Conservation (phyloP, 108 stramenopile species). For the Epithemia pelagica region DNA sequence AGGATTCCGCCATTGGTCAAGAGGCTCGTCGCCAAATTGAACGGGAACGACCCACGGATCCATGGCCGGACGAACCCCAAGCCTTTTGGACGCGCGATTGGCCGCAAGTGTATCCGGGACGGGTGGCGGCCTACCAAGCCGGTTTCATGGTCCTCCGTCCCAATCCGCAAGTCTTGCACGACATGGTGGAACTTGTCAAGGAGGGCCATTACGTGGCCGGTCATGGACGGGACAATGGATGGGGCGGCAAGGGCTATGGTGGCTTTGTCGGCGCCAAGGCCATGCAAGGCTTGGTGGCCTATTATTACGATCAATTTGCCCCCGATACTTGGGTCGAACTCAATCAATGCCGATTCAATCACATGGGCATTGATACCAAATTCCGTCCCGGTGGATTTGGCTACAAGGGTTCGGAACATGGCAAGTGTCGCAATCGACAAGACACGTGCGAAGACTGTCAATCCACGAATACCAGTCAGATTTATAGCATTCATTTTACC, state of each 20-base stretch:
- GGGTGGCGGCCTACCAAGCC: conserved; percentile 30
- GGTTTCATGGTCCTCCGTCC: conserved; percentile 36
- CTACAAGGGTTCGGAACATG: conserved; percentile 9
- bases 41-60: conserved; percentile 26
- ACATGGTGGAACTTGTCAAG: conserved; percentile 27
- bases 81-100: conserved; percentile 47
- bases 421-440: conserved; percentile 17
- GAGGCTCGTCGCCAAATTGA: conserved; percentile 18
- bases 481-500: conserved; percentile 42
- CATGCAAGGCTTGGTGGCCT: conserved; percentile 52
- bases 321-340: conserved; percentile 40
- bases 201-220: conserved; percentile 36
- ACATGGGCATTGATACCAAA: conserved; percentile 24
- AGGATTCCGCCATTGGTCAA: conserved; percentile 13
- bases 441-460: conserved; percentile 33
- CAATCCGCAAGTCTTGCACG: conserved; percentile 20
- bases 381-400: conserved; percentile 2
- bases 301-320: conserved; percentile 45
- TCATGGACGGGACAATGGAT: conserved; percentile 24
- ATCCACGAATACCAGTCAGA: conserved; percentile 22
- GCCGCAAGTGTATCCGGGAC: conserved; percentile 36
- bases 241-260: conserved; percentile 34
- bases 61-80: conserved; percentile 37
- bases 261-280: conserved; percentile 53
- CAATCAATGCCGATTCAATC: conserved; percentile 45